Conservation (phyloP, 2,329 filamentous ascomycete genomes). For the Colletotrichum lindemuthianum region DNA sequence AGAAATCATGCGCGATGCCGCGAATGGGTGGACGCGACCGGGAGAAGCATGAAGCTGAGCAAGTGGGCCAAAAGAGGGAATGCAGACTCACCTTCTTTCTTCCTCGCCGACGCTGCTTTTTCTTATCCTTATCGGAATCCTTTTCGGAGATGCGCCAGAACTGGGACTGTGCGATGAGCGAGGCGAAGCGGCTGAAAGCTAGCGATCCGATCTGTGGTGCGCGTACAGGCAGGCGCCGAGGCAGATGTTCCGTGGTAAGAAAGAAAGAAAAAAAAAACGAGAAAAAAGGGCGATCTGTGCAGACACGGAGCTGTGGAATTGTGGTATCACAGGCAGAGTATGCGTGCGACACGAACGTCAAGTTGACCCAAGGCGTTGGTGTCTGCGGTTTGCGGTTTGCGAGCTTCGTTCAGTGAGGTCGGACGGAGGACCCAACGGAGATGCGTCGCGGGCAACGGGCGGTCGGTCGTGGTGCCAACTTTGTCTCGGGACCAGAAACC, state of each 20-base stretch:
- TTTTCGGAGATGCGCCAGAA: conserved; percentile 2
- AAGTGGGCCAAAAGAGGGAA: conserved; percentile 30
- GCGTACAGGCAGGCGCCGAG: background rate
- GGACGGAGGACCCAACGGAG: conserved; percentile 31
- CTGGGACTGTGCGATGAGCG: background rate
- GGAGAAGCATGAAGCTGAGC: conserved; percentile 8
- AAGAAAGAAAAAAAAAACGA: no score
- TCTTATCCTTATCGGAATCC: conserved; percentile 3
- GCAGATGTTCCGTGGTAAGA: no score
- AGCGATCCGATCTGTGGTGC: background rate
- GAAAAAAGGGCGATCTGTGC: no score
- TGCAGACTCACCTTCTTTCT: conserved; percentile 21
- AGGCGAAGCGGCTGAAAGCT: conserved; percentile 2
- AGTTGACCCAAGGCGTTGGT: conserved; percentile 33
- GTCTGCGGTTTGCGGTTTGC: background rate
- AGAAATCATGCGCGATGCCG: conserved; percentile 17
- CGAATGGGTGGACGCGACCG: conserved; percentile 18
- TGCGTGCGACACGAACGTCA: conserved; percentile 28
- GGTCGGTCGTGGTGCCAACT: conserved; percentile 24
- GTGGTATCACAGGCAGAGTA: conserved; percentile 16
- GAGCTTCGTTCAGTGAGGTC: conserved; percentile 11
- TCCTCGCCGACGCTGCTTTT: conserved; percentile 10
- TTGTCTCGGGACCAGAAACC: conserved; percentile 29
- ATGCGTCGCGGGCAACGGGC: conserved; percentile 14
- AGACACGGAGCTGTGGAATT: background rate